phyloP scores from a whole-genome alignment of 768 basidiomycete genomes.

The Kondoa subrosea region DNA sequence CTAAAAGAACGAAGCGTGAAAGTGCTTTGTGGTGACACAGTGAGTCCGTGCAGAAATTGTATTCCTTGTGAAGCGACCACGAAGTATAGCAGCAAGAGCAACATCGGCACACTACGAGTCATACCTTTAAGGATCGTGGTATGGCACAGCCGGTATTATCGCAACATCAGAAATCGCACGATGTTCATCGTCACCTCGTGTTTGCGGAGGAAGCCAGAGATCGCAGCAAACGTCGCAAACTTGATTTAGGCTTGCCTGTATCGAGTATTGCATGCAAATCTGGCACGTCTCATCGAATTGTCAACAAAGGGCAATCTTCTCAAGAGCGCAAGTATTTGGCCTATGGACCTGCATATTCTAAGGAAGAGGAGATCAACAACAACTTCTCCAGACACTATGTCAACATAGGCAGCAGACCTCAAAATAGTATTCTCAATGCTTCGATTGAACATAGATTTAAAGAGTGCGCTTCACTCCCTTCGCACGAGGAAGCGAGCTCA shows the following conservation, averaged over 20 bases:
- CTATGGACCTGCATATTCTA: conserved; percentile 11
- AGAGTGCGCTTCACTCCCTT: conserved; percentile 55
- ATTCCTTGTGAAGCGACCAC: background rate
- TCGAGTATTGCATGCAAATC: background rate
- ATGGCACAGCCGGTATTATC: no score
- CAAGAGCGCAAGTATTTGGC: conserved; percentile 2
- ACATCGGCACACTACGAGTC: background rate
- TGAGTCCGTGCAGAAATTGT: no score
- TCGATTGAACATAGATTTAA: conserved; percentile 75
- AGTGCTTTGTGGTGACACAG: no score
- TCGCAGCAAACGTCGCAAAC: background rate
- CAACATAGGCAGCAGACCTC: conserved; percentile 79
- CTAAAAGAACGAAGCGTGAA: no score
- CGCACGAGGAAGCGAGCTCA: no score
- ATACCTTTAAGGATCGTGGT: no score
- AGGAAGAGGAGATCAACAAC: conserved; percentile 71
- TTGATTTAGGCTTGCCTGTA: background rate
- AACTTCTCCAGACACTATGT: conserved; percentile 86
- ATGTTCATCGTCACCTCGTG: background rate
- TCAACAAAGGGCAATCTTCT: background rate
- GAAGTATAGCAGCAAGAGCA: background rate
- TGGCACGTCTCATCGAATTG: background rate
- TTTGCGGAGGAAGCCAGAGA: background rate
- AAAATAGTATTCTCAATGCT: conserved; percentile 79
- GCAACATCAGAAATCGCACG: no score